Conservation (phyloP, 2,329 filamentous ascomycete species). For the Phialemonium atrogriseum region DNA sequence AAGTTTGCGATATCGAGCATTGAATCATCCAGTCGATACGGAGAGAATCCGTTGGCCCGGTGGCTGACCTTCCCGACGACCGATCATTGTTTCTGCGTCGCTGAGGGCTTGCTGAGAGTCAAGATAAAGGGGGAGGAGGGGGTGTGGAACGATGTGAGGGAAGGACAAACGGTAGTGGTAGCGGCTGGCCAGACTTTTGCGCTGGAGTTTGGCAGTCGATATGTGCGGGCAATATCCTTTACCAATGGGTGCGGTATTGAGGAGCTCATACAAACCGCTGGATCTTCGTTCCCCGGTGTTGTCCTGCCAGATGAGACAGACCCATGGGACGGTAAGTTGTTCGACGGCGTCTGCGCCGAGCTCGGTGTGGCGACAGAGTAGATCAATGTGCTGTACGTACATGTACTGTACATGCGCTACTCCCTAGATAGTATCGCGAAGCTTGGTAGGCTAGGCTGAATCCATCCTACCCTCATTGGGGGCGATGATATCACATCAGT, state of each 20-base stretch:
- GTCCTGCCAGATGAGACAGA: constrained; percentile 28
- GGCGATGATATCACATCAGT: no score
- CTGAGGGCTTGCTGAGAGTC: constrained; percentile 36
- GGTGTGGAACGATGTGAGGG: constrained; percentile 26
- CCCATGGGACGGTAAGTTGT: constrained; percentile 12
- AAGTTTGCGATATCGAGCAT: constrained; percentile 46
- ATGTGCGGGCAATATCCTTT: constrained; percentile 37
- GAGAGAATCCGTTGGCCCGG: constrained; percentile 22
- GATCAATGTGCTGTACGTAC: no score
- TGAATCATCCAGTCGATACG: constrained; percentile 32
- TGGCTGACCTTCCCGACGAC: constrained; percentile 34
- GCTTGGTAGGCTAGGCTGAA: no score
- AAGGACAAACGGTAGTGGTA: constrained; percentile 40
- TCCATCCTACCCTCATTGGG: no score
- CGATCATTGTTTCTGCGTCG: constrained; percentile 43
- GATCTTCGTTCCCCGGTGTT: constrained; percentile 21
- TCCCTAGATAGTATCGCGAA: no score
- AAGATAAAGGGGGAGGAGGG: constrained; percentile 22
- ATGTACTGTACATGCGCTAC: no score
- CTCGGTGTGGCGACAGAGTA: no score
- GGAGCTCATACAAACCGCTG: constrained; percentile 30
- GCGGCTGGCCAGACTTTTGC: constrained; percentile 36
- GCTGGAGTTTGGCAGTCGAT: constrained; percentile 34
- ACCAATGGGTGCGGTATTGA: constrained; percentile 41
- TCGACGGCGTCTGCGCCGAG: neutral